Evolutionary conservation across 1,284 basidiomycete species (phyloP).

Genomic region (Puccinia hordei): DNA sequence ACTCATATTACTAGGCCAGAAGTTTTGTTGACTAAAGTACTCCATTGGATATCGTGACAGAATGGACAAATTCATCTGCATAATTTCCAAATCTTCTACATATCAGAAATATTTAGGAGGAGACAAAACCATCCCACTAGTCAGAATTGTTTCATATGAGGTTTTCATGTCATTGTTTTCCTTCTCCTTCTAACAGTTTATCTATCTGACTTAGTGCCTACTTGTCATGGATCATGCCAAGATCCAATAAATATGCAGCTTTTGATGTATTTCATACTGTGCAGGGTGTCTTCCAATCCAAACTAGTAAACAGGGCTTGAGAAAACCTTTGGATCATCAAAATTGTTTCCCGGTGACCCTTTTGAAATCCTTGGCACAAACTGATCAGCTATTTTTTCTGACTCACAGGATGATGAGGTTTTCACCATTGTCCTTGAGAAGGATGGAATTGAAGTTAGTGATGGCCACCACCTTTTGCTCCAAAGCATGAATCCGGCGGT

Average conservation of each 20-base stretch:
- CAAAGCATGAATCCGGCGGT: slow-evolving; percentile 40
- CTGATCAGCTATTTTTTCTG: neutral
- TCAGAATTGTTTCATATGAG: slow-evolving; percentile 65
- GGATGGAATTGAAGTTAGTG: slow-evolving; percentile 64
- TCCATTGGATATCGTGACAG: neutral
- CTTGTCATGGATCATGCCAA: slow-evolving; percentile 19
- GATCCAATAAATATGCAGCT: slow-evolving; percentile 56
- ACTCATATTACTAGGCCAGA: slow-evolving; percentile 66
- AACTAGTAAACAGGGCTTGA: slow-evolving; percentile 75
- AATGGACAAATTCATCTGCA: slow-evolving; percentile 47
- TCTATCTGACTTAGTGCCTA: slow-evolving; percentile 57
- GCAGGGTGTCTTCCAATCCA: slow-evolving; percentile 69
- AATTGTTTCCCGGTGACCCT: slow-evolving; percentile 61
- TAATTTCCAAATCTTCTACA: slow-evolving; percentile 14
- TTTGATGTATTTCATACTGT: slow-evolving; percentile 65
- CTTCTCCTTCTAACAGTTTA: slow-evolving; percentile 13
- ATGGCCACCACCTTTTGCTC: slow-evolving; percentile 33
- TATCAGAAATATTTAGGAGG: slow-evolving; percentile 76
- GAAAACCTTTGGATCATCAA: slow-evolving; percentile 68
- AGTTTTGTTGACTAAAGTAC: neutral
- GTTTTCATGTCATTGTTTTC: slow-evolving; percentile 16
- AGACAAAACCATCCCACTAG: slow-evolving; percentile 70
- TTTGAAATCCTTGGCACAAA: neutral
- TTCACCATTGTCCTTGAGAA: slow-evolving; percentile 66
- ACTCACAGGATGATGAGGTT: slow-evolving; percentile 62